Percentiles rank a stretch among this genome's conserved stretches.
These are phyloP conservation scores for Saccharomyces hybrid DNA, from an alignment of 1,139 yeast genomes.

Conservation along the genomic window DNA sequence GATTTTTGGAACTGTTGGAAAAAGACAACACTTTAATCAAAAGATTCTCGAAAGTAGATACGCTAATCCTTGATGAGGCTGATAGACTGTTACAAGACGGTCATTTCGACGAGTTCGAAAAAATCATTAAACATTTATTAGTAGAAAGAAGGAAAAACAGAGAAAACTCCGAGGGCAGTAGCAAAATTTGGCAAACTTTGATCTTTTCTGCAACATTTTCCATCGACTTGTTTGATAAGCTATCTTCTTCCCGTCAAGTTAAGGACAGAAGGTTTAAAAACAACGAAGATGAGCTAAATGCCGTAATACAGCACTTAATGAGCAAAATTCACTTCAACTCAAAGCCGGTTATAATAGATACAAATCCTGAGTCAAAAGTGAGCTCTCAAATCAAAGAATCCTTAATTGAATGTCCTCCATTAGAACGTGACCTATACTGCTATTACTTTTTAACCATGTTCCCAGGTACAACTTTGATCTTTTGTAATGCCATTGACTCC, in stretches of 20 bases:
- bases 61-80: constrained; percentile 91
- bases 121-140: constrained; percentile 56
- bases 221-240: constrained; percentile 67
- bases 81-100: constrained; percentile 93
- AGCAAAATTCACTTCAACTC: constrained; percentile 54
- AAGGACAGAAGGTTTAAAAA: constrained; percentile 34
- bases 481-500: constrained; percentile 89
- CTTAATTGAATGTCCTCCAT: constrained; percentile 81
- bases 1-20: constrained; percentile 75
- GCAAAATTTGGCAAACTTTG: constrained; percentile 75
- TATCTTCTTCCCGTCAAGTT: constrained; percentile 40
- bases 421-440: constrained; percentile 81
- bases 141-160: constrained; percentile 16
- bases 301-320: constrained; percentile 47
- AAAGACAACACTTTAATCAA: constrained; percentile 47
- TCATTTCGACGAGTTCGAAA: constrained; percentile 87
- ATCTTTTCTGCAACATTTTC: constrained; percentile 95
- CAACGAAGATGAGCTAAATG: constrained; percentile 43
- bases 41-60: constrained; percentile 55
- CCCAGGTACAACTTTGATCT: constrained; percentile 85
- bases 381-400: constrained; percentile 76
- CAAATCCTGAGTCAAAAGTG: constrained; percentile 78
- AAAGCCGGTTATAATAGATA: constrained; percentile 64
- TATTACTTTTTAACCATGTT: constrained; percentile 82
- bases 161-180: constrained; percentile 8